Evolutionary conservation across 768 basidiomycete genomes (phyloP).

Genomic region (Pulveroboletus sp.): DNA sequence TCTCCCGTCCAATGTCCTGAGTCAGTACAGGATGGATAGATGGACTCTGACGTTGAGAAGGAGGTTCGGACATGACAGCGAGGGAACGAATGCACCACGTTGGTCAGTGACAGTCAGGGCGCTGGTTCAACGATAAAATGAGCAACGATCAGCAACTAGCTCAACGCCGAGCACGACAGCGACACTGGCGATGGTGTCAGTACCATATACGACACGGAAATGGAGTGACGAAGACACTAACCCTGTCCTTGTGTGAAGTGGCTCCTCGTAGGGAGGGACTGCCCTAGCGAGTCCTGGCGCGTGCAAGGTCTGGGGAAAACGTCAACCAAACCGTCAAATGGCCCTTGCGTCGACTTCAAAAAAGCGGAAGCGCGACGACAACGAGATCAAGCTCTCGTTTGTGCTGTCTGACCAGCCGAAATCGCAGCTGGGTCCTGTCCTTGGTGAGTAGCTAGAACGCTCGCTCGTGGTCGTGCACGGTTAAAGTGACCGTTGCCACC

Average conservation of each 20-base stretch:
- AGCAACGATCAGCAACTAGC: conserved; percentile 14
- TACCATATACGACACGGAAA: conserved; percentile 3
- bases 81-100: conserved; percentile 11
- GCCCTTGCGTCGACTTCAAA: conserved; percentile 29
- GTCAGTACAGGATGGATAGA: conserved; percentile 11
- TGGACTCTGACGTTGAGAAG: conserved; percentile 28
- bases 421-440: conserved; percentile 44
- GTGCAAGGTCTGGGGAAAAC: conserved; percentile 6
- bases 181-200: conserved; percentile 14
- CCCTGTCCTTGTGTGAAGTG: conserved; percentile 22
- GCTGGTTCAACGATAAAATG: conserved; percentile 21
- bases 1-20: conserved; percentile 12
- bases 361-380: conserved; percentile 47
- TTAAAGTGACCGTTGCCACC: conserved; percentile 12
- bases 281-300: neutral
- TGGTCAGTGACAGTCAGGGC: conserved; percentile 15
- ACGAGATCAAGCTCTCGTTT: conserved; percentile 33
- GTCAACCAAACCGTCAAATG: conserved; percentile 19
- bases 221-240: conserved; percentile 12
- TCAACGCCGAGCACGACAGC: conserved; percentile 19
- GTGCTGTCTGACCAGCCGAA: conserved; percentile 32
- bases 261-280: neutral
- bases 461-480: conserved; percentile 25
- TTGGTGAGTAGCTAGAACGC: conserved; percentile 37
- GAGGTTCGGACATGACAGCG: conserved; percentile 29